phyloP scores from a whole-genome alignment of 2,329 filamentous ascomycete genomes.

The Trichoderma koningiopsis region DNA sequence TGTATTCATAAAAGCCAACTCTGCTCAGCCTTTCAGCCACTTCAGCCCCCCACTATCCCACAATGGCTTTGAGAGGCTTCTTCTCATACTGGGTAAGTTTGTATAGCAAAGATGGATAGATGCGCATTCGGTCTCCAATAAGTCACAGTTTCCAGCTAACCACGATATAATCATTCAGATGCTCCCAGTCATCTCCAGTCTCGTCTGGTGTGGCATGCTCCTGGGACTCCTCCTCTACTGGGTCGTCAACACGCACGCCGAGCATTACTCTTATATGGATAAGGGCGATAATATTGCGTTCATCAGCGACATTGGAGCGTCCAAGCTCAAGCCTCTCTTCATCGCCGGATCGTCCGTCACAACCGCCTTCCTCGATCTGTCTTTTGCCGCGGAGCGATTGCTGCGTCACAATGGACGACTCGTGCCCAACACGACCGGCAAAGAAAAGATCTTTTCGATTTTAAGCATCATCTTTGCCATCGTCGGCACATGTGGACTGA shows the following conservation, averaged over 20 bases:
- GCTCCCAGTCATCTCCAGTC: conserved; percentile 68
- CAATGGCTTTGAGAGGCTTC: conserved; percentile 38
- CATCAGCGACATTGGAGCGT: conserved; percentile 68
- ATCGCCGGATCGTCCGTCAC: conserved; percentile 71
- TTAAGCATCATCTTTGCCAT: conserved; percentile 70
- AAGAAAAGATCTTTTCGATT: conserved; percentile 64
- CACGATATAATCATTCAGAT: conserved; percentile 45
- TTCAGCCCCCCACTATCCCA: conserved; percentile 22
- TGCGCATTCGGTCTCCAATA: neutral
- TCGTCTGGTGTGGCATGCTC: conserved; percentile 68
- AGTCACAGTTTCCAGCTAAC: neutral
- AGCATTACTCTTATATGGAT: conserved; percentile 63
- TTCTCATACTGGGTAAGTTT: conserved; percentile 46
- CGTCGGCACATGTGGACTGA: conserved; percentile 76
- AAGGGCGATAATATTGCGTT: conserved; percentile 64
- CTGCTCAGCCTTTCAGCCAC: neutral
- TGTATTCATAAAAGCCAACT: neutral
- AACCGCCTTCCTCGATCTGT: conserved; percentile 77
- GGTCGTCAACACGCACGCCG: conserved; percentile 57
- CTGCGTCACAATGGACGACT: conserved; percentile 80
- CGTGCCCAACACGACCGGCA: conserved; percentile 66
- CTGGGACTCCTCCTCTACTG: conserved; percentile 72
- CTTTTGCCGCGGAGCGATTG: conserved; percentile 81
- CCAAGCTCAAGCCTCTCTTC: conserved; percentile 73
- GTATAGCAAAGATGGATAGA: neutral